These are phyloP conservation scores for Globisporangium radiosum DNA, from an alignment of 352 stramenopile species.

Conservation along the genomic window DNA sequence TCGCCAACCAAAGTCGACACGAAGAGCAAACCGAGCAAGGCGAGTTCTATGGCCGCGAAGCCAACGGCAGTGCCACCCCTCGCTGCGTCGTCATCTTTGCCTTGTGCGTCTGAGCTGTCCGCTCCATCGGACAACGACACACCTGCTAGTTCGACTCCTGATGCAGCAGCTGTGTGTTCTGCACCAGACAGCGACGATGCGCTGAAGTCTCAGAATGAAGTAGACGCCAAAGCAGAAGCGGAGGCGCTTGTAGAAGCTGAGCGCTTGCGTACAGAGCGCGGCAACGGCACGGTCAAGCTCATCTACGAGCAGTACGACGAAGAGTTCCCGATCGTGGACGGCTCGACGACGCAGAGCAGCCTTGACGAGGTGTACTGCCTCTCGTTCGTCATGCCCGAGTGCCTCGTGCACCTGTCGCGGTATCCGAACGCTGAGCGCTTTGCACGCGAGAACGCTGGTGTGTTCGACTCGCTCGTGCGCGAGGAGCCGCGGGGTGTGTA, in stretches of 20 bases:
- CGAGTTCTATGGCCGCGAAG: neutral
- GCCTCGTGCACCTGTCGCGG: conserved; percentile 59
- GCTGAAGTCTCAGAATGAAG: neutral
- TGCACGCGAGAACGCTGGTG: conserved; percentile 34
- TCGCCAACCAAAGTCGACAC: neutral
- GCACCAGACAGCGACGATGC: neutral
- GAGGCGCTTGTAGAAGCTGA: conserved; percentile 17
- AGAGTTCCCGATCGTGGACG: conserved; percentile 69
- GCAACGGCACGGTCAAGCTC: conserved; percentile 64
- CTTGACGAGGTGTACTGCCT: conserved; percentile 86
- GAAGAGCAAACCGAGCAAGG: neutral
- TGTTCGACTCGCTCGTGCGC: conserved; percentile 47
- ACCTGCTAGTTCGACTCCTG: neutral
- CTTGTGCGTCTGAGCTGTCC: neutral
- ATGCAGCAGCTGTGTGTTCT: neutral
- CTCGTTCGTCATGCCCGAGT: conserved; percentile 87
- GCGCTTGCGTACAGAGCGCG: conserved; percentile 30
- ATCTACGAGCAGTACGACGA: conserved; percentile 89
- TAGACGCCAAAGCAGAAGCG: neutral
- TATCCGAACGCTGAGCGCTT: conserved; percentile 48
- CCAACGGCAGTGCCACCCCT: neutral
- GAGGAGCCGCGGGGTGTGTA: conserved; percentile 76
- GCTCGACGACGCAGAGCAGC: conserved; percentile 60
- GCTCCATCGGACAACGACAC: neutral
- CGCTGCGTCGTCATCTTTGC: neutral